Conservation (phyloP, 2,329 filamentous ascomycete genomes). For the Ophiostoma himal-ulmi region DNA sequence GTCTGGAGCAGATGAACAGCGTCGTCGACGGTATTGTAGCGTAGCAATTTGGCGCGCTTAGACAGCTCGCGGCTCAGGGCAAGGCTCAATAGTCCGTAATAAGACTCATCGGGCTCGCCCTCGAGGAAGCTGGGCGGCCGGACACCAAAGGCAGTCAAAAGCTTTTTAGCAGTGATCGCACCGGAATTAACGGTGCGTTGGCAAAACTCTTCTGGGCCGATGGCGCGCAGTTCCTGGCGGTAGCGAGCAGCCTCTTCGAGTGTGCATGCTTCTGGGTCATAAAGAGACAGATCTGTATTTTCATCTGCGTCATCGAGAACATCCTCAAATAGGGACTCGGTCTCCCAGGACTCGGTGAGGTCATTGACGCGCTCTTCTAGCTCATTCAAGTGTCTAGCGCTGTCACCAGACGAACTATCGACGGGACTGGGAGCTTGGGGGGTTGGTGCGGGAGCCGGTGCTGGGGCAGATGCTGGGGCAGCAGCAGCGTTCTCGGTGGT, state of each 20-base stretch:
- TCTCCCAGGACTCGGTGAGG: slow-evolving; percentile 54
- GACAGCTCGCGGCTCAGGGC: slow-evolving; percentile 75
- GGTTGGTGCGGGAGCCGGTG: not conserved
- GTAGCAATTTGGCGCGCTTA: slow-evolving; percentile 70
- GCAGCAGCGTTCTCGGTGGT: not conserved
- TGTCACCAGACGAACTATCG: slow-evolving; percentile 15
- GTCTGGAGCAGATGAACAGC: slow-evolving; percentile 69
- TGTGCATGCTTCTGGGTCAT: slow-evolving; percentile 48
- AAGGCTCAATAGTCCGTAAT: slow-evolving; percentile 67
- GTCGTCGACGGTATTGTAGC: slow-evolving; percentile 83
- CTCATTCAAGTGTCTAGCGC: slow-evolving; percentile 33
- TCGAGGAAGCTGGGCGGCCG: slow-evolving; percentile 68
- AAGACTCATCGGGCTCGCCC: slow-evolving; percentile 64
- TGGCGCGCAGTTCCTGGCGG: slow-evolving; percentile 63
- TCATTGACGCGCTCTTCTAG: slow-evolving; percentile 49
- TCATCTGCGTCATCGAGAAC: slow-evolving; percentile 53
- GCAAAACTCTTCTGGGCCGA: slow-evolving; percentile 75
- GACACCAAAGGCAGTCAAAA: slow-evolving; percentile 81
- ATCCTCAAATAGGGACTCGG: slow-evolving; percentile 59
- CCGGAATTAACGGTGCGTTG: slow-evolving; percentile 63
- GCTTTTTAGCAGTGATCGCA: slow-evolving; percentile 69
- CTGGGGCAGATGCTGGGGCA: not conserved
- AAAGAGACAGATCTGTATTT: slow-evolving; percentile 40
- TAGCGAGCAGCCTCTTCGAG: slow-evolving; percentile 63
- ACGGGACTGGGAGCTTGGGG: not conserved